Percentiles rank a stretch among this genome's conserved stretches.
phyloP scores from a whole-genome alignment of 129 eudicot genomes.

The Calendula officinalis region DNA sequence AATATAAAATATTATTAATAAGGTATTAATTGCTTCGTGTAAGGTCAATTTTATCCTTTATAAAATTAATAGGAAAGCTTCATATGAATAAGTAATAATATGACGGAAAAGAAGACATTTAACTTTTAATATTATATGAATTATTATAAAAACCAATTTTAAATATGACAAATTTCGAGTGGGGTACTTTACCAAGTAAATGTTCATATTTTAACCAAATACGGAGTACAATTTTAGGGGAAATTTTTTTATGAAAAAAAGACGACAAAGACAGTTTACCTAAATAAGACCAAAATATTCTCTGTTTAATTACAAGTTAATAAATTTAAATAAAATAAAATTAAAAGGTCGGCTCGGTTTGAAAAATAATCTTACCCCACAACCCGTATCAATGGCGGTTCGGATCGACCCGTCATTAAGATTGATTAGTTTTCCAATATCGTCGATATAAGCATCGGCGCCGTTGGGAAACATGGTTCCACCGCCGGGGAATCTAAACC shows the following conservation, averaged over 20 bases:
- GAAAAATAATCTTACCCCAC: constrained; percentile 64
- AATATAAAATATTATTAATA: too few species aligned
- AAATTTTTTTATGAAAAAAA: background rate
- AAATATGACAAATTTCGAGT: constrained; percentile 1
- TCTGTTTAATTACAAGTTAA: background rate
- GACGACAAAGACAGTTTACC: constrained; percentile 23
- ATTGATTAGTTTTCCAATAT: constrained; percentile 75
- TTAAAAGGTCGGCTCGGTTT: background rate
- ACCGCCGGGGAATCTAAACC: constrained; percentile 98
- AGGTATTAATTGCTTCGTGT: too few species aligned
- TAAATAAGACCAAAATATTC: constrained; percentile 23
- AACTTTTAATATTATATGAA: too few species aligned
- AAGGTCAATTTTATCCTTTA: too few species aligned
- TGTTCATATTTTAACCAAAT: background rate
- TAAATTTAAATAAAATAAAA: background rate
- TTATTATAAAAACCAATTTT: too few species aligned
- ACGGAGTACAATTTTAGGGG: background rate
- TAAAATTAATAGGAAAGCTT: too few species aligned
- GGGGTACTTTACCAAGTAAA: background rate
- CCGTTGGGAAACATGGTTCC: constrained; percentile 98
- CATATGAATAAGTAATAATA: too few species aligned
- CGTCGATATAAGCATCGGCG: constrained; percentile 88
- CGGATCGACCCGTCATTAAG: constrained; percentile 83
- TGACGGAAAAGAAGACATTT: too few species aligned
- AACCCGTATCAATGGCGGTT: constrained; percentile 98